A percentile compares a stretch with the other conserved stretches of the same genome.
These are phyloP conservation scores for Dendrocalamus sinicus DNA, from an alignment of 176 grass and related monocot species.

Conservation along the genomic window DNA sequence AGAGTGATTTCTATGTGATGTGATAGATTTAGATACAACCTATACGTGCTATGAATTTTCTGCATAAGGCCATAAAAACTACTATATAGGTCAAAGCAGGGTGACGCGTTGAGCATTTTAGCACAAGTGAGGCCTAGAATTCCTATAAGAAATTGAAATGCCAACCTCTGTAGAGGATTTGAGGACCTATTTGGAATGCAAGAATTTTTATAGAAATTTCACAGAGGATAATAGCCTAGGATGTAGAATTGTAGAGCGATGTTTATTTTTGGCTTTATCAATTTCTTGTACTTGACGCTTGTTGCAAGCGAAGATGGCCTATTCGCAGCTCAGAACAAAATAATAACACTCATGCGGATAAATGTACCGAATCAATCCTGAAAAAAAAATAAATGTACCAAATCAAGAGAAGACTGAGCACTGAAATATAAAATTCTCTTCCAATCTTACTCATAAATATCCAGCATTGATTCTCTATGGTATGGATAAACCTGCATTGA, in stretches of 20 bases:
- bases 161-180: no score
- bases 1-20: no score
- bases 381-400: not conserved
- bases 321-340: not conserved
- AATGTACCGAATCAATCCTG: not conserved
- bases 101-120: no score
- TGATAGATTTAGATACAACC: no score
- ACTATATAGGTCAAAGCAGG: no score
- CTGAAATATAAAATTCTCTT: not conserved
- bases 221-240: no score
- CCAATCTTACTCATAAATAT: not conserved
- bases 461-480: not conserved
- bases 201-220: no score
- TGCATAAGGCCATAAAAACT: no score
- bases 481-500: not conserved
- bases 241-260: not conserved
- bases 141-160: no score
- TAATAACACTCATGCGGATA: not conserved
- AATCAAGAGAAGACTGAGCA: not conserved
- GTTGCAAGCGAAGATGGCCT: not conserved
- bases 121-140: no score
- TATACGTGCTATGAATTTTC: no score
- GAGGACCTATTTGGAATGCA: no score
- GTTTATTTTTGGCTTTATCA: not conserved
- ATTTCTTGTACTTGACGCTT: not conserved